A percentile compares a stretch with the other conserved stretches of the same genome.
Evolutionary conservation across 495 filamentous ascomycete species (phyloP).

Genomic region (Hypoxylon lienhwacheense): DNA sequence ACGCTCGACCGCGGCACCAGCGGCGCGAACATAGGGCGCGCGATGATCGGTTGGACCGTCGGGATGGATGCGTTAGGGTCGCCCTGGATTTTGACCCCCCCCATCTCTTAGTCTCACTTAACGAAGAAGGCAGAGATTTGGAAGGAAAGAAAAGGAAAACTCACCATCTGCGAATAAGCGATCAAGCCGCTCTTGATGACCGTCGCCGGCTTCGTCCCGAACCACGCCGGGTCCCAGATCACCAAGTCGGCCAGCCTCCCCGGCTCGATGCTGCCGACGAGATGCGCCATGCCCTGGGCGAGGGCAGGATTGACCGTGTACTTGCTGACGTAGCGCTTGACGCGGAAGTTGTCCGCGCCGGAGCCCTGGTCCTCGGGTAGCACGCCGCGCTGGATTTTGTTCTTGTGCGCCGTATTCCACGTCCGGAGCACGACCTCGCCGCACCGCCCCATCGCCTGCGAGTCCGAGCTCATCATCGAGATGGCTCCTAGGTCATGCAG

Average conservation of each 20-base stretch:
- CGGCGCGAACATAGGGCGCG: conserved; percentile 84
- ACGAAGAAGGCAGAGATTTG: background rate
- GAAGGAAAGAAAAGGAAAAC: conserved; percentile 15
- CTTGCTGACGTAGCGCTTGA: conserved; percentile 92
- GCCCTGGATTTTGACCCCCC: no score
- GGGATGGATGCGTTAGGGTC: conserved; percentile 94
- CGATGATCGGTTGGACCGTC: conserved; percentile 82
- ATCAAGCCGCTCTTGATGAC: conserved; percentile 94
- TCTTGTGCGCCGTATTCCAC: conserved; percentile 99
- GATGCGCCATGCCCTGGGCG: conserved; percentile 88
- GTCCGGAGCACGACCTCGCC: conserved; percentile 94
- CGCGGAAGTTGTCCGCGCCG: conserved; percentile 87
- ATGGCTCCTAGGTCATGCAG: conserved; percentile 95
- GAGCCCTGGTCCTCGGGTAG: conserved; percentile 79
- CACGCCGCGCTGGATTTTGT: conserved; percentile 81
- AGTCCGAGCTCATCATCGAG: conserved; percentile 97
- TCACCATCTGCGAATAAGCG: conserved; percentile 80
- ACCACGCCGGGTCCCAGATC: conserved; percentile 82
- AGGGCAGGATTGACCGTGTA: conserved; percentile 97
- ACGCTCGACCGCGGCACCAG: conserved; percentile 72
- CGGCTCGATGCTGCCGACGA: conserved; percentile 84
- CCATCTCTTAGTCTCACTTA: background rate
- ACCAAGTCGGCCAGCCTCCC: conserved; percentile 94
- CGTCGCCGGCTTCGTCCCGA: conserved; percentile 82
- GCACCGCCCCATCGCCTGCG: conserved; percentile 96